Conservation (phyloP, 2,329 filamentous ascomycete species). For the Trichophyton simii region DNA sequence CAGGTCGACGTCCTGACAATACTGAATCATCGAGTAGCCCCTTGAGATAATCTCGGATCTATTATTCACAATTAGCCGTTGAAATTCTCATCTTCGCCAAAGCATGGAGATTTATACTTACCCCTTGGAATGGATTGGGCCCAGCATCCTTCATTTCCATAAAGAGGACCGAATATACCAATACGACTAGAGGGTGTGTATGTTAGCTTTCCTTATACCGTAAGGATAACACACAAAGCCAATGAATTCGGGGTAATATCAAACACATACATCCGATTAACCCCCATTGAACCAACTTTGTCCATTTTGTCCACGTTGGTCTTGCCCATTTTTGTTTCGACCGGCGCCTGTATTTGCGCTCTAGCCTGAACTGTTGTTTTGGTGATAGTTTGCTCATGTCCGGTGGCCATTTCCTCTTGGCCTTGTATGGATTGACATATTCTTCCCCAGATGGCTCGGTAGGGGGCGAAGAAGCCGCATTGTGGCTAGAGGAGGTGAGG, state of each 20-base stretch:
- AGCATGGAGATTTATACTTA: constrained; percentile 16
- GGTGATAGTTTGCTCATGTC: constrained; percentile 49
- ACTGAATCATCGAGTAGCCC: constrained; percentile 5
- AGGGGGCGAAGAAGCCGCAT: not conserved
- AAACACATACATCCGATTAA: constrained; percentile 37
- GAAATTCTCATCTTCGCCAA: not conserved
- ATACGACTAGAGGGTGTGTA: constrained; percentile 19
- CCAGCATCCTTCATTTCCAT: constrained; percentile 33
- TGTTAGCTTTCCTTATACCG: constrained; percentile 5
- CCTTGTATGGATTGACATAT: constrained; percentile 45
- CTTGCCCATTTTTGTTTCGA: constrained; percentile 49
- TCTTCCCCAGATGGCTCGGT: constrained; percentile 14
- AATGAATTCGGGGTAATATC: not conserved
- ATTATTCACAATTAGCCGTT: not conserved
- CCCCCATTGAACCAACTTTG: constrained; percentile 46
- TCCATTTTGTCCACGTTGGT: constrained; percentile 46
- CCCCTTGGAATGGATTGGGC: constrained; percentile 30
- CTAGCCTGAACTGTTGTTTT: constrained; percentile 57
- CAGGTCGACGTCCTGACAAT: constrained; percentile 6
- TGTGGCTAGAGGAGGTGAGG: not conserved
- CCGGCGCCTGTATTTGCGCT: constrained; percentile 52
- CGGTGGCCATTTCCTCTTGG: constrained; percentile 52
- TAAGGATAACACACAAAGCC: not conserved
- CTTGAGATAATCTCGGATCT: constrained; percentile 7
- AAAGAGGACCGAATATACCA: constrained; percentile 33